Evolutionary conservation across 345 rosid genomes (phyloP).

Genomic region (Sonneratia alba): DNA sequence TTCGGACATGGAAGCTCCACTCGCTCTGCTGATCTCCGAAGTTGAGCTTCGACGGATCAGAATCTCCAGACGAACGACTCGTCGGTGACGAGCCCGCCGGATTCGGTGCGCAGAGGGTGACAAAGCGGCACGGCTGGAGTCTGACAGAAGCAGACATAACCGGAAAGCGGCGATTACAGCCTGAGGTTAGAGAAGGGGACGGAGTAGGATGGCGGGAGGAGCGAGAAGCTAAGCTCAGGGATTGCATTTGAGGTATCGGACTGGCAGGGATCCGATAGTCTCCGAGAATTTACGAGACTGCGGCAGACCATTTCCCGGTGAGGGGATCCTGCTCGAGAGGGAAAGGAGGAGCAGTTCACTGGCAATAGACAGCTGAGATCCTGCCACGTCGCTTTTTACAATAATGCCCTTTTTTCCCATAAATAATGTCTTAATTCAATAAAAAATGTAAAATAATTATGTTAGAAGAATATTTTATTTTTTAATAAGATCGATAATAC

Average conservation of each 20-base stretch:
- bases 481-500: no score
- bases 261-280: conserved; percentile 3
- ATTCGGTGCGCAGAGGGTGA: conserved; percentile 24
- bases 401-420: no score
- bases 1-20: conserved; percentile 42
- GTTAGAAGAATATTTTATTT: no score
- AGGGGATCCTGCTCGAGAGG: no score
- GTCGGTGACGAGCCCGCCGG: conserved; percentile 10
- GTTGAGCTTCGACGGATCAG: conserved; percentile 15
- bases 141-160: conserved; percentile 10
- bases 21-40: conserved; percentile 24
- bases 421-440: no score
- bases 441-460: no score
- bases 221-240: conserved; percentile 7
- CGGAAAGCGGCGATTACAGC: conserved; percentile 13
- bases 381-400: no score
- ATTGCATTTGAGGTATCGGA: conserved; percentile 11
- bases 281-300: not conserved
- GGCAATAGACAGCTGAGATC: no score
- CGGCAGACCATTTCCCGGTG: not conserved
- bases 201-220: conserved; percentile 10
- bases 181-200: conserved; percentile 13
- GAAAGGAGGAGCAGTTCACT: no score
- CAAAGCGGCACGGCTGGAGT: conserved; percentile 15
- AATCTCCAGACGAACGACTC: conserved; percentile 2